These are phyloP conservation scores for Magnaporthiopsis rhizophila DNA, from an alignment of 2,329 filamentous ascomycete species.

Conservation along the genomic window DNA sequence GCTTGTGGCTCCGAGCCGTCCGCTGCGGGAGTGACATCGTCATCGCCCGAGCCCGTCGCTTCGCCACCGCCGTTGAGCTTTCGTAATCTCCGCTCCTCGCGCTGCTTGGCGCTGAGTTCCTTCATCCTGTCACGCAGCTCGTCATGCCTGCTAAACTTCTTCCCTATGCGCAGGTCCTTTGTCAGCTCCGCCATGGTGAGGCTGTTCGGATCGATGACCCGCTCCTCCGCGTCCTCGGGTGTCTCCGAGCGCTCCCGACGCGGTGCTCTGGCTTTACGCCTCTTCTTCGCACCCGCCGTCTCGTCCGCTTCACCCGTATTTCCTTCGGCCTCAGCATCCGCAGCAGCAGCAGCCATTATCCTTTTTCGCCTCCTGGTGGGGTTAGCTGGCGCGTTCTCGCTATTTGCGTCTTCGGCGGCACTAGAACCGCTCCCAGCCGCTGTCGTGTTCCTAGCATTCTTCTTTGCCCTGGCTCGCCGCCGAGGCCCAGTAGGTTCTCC, in stretches of 20 bases:
- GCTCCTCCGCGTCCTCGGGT: conserved; percentile 55
- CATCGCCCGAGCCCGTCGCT: conserved; percentile 9
- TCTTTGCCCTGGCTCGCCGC: background rate
- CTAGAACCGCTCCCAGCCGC: conserved; percentile 12
- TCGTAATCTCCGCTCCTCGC: conserved; percentile 27
- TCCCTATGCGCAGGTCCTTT: conserved; percentile 61
- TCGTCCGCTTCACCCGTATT: conserved; percentile 5
- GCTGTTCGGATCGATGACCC: conserved; percentile 55
- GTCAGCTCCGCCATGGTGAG: conserved; percentile 69
- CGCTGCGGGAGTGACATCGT: conserved; percentile 12
- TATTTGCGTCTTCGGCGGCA: conserved; percentile 12
- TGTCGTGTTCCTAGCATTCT: background rate
- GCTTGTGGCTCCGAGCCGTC: conserved; percentile 8
- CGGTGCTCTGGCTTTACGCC: conserved; percentile 17
- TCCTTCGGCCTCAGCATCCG: background rate
- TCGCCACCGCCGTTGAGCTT: conserved; percentile 19
- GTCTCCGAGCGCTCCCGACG: conserved; percentile 41
- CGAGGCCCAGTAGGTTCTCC: background rate
- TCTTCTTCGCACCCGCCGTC: conserved; percentile 14
- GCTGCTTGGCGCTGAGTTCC: conserved; percentile 26
- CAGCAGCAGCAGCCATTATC: background rate
- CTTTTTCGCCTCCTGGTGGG: conserved; percentile 10
- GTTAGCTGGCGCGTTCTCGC: background rate
- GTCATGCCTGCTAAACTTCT: conserved; percentile 66
- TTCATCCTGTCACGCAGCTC: conserved; percentile 62